Evolutionary conservation across 2,329 filamentous ascomycete species (phyloP), one percentile per base, ranked within the genome.

Genomic region (Botrytis elliptica): DNA sequence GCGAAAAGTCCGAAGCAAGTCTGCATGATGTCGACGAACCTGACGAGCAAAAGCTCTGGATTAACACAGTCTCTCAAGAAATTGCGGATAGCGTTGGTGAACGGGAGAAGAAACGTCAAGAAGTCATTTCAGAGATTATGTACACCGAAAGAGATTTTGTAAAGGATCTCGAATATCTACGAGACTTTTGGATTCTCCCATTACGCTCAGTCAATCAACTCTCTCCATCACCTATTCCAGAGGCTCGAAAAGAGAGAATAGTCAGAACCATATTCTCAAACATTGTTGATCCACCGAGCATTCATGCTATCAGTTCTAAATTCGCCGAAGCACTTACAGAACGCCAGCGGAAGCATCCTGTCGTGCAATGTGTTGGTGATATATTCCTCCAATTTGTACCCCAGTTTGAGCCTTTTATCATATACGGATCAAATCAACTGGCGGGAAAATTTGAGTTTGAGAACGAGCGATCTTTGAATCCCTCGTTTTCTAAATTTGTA

Each of bases 141-240:
- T 99, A 99, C 84, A 99, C 96, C 0, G 96, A 99, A 82, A 90
- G 96, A 78, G 96, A 99, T 84, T 99, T 99, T 79, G 96, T 99
- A 81, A 99, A 99, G 85, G 96, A 99, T 83, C 86, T 99, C 79
- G 96, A 99, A 83, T 99, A 99, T 81, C 86, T 99, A 44, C 90
- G 96, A 75, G 96, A 99, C 84, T 99, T 98, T 86, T 99, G 96
- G 96, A 97, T 99, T 85, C 89, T 96, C 78, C 96, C 96, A 16
- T 84, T 99, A 73, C 90, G 94, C 68, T 93, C 92, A 42, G 91
- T 92, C 29, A 88, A 88, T 73, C 87, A 88, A 29, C 82, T 84
- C 18, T 85, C 81, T 75, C 88, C 88, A 25, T 98, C 95, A 6
- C 95, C 95, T 0, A 97, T 99, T 76, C 95, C 96, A 8, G 90